A percentile compares a stretch with the other conserved stretches of the same genome.
Evolutionary conservation across 805 yeast species (phyloP).

Genomic region (Lachancea waltii): DNA sequence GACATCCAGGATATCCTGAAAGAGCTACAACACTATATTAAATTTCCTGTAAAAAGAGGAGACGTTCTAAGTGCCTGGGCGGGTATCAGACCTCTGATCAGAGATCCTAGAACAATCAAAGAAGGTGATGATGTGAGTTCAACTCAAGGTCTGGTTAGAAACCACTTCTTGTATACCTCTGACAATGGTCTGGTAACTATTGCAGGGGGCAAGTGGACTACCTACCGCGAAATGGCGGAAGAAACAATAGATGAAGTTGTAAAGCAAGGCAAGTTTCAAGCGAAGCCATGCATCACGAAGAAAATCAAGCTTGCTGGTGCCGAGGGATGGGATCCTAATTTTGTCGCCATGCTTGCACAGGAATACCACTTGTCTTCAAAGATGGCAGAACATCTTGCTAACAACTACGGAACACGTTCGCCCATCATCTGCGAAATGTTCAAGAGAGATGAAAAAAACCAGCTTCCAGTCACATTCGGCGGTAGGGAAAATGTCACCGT

Average conservation of each 20-base stretch:
- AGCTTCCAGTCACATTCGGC: constrained; percentile 62
- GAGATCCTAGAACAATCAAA: constrained; percentile 60
- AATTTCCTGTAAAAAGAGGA: constrained; percentile 79
- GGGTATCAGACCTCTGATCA: constrained; percentile 91
- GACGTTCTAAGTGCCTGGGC: constrained; percentile 96
- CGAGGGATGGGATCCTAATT: constrained; percentile 66
- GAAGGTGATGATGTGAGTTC: constrained; percentile 39
- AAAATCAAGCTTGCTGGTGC: constrained; percentile 66
- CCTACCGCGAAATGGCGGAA: constrained; percentile 96
- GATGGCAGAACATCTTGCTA: constrained; percentile 75
- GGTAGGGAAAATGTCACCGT: constrained; percentile 29
- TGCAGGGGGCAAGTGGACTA: constrained; percentile 98
- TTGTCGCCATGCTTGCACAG: constrained; percentile 75
- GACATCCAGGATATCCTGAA: constrained; percentile 82
- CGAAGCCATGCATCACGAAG: constrained; percentile 38
- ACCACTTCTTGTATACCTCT: constrained; percentile 71
- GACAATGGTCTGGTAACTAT: constrained; percentile 77
- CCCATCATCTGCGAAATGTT: constrained; percentile 61
- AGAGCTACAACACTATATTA: constrained; percentile 85
- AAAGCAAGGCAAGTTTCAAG: constrained; percentile 38
- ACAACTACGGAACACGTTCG: constrained; percentile 86
- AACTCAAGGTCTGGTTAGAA: constrained; percentile 87
- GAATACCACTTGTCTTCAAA: constrained; percentile 63
- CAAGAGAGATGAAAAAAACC: constrained; percentile 46
- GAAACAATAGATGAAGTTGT: constrained; percentile 79